Conservation (phyloP, 2,329 filamentous ascomycete species). For the Colletotrichum sp. region DNA sequence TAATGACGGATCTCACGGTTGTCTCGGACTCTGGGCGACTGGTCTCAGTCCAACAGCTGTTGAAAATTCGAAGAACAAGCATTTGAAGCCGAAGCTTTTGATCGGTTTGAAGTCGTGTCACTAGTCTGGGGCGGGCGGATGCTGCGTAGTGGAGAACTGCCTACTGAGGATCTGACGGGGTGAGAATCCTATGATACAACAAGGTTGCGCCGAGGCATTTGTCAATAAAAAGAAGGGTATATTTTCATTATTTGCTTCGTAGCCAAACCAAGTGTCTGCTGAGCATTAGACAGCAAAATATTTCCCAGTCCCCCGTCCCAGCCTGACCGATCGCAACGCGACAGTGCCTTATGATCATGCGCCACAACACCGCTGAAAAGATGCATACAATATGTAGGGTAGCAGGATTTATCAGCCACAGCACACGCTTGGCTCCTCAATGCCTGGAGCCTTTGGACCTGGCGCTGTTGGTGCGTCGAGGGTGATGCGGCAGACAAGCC, state of each 20-base stretch:
- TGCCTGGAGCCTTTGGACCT: conserved; percentile 30
- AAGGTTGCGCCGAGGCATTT: background rate
- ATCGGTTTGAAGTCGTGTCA: background rate
- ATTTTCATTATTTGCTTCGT: background rate
- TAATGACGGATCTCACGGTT: background rate
- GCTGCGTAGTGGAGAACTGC: background rate
- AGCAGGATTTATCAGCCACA: conserved; percentile 38
- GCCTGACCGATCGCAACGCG: background rate
- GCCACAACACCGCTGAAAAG: background rate
- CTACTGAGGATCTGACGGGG: background rate
- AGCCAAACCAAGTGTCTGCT: background rate
- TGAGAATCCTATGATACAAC: background rate
- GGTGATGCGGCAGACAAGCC: conserved; percentile 49
- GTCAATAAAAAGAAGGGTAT: conserved; percentile 2
- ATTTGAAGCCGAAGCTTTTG: background rate
- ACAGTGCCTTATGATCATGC: background rate
- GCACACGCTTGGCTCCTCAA: conserved; percentile 53
- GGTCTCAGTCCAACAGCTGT: background rate
- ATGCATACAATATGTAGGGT: background rate
- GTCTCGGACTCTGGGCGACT: background rate
- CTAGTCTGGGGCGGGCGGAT: background rate
- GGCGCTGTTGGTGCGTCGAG: conserved; percentile 6
- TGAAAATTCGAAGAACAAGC: background rate
- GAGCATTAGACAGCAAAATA: background rate
- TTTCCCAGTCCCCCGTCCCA: background rate